A percentile compares a stretch with the other conserved stretches of the same genome.
Conservation (phyloP, 1,284 basidiomycete genomes). For the Inonotus obliquus region DNA sequence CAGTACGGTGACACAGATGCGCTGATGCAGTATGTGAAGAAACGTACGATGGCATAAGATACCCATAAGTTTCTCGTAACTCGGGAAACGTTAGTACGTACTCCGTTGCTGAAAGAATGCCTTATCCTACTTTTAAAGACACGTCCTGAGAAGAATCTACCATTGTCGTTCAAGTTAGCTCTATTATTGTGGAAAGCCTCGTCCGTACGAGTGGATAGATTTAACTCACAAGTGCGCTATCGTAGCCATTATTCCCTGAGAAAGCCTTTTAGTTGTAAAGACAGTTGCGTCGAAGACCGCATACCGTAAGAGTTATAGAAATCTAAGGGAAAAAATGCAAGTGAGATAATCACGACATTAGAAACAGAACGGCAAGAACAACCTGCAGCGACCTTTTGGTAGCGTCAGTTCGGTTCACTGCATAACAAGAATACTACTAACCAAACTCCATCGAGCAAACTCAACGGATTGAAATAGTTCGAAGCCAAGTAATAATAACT, state of each 20-base stretch:
- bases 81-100: background rate
- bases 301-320: slow-evolving; percentile 12
- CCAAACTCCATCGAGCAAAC: slow-evolving; percentile 7
- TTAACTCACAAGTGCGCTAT: slow-evolving; percentile 3
- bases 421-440: background rate
- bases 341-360: background rate
- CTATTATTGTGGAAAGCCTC: background rate
- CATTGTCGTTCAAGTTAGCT: too few species aligned
- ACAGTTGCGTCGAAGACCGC: background rate
- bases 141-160: slow-evolving; percentile 9
- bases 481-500: slow-evolving; percentile 11
- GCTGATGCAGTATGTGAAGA: background rate
- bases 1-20: background rate
- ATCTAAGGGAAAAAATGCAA: background rate
- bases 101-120: background rate
- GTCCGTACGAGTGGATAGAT: background rate
- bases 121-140: background rate
- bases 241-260: slow-evolving; percentile 2
- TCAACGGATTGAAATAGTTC: slow-evolving; percentile 8
- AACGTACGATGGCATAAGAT: slow-evolving; percentile 2
- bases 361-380: background rate
- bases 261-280: too few species aligned
- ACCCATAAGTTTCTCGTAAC: slow-evolving; percentile 5
- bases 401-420: too few species aligned
- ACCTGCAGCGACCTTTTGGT: slow-evolving; percentile 6